Percentiles rank a stretch among this genome's conserved stretches.
Conservation (phyloP, 2,329 filamentous ascomycete genomes). For the Aspergillus texensis region DNA sequence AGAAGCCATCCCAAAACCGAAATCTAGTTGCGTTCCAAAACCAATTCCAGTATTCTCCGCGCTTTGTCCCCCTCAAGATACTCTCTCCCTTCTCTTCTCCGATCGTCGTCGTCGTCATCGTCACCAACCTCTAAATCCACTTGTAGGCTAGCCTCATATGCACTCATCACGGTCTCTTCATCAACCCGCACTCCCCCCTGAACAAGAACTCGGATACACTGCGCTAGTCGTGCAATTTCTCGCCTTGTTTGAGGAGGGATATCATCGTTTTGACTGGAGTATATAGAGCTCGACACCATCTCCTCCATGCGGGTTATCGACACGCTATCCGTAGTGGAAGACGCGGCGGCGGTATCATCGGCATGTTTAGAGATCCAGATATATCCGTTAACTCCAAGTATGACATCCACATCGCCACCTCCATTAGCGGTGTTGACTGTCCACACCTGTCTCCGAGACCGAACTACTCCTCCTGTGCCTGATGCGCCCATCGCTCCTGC, state of each 20-base stretch:
- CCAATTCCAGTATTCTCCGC: conserved; percentile 39
- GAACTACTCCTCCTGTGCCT: conserved; percentile 74
- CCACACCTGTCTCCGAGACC: conserved; percentile 84
- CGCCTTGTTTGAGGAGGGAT: conserved; percentile 76
- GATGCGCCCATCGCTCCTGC: conserved; percentile 60
- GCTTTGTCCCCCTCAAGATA: conserved; percentile 47
- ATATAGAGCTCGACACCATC: conserved; percentile 79
- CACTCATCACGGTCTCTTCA: conserved; percentile 81
- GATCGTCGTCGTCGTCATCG: conserved; percentile 37
- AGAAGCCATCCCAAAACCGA: not conserved
- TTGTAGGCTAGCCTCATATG: conserved; percentile 81
- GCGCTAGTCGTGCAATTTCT: conserved; percentile 83
- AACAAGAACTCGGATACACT: conserved; percentile 80
- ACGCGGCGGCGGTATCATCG: conserved; percentile 51
- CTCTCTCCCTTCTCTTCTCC: conserved; percentile 39
- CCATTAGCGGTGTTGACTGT: conserved; percentile 61
- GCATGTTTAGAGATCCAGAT: conserved; percentile 91
- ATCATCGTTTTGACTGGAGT: conserved; percentile 91
- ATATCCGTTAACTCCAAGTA: conserved; percentile 94
- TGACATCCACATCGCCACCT: conserved; percentile 70
- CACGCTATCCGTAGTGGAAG: conserved; percentile 54
- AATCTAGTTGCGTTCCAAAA: conserved; percentile 20
- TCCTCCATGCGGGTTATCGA: conserved; percentile 87
- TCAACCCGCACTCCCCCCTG: conserved; percentile 83
- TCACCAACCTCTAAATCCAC: conserved; percentile 53